Base-by-base conservation (phyloP, 2,329 filamentous ascomycete genomes). In the Beauveria brongniartii region DNA sequence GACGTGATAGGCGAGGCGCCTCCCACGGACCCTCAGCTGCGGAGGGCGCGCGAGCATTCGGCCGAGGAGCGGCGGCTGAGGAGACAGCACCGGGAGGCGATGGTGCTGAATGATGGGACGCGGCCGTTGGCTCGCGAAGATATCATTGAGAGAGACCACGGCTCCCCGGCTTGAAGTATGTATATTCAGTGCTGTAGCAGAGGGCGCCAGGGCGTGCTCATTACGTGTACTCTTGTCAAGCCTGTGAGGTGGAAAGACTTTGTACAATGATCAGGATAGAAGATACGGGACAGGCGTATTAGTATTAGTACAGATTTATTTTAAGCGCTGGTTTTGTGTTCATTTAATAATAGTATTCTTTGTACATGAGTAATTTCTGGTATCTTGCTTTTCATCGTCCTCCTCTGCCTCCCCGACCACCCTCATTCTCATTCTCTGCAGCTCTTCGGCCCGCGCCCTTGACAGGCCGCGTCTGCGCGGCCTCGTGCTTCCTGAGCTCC, bases 101-200 rank as follows among this genome's bases (percentile, higher is more conserved):
- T 97, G 83, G 92, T 97, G 22, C 78, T 96, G 61, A 93, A 92
- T 68, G 91, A 96, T 68, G 90, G 90, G n/a, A 90, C 84, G 24
- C 81, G 87, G 37, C 88, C 90, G 1, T 72, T 96, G 50, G 85
- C 83, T 4, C 83, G 85, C 64, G 84, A 85, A 50, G 90, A 96
- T 70, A 95, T 96, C 41, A 90, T 92, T 58, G 87, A 94, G 71
- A 77, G 83, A 63, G 81, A 80, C 43, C 75, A 80, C 51, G 75
- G 76, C 52, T 77, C 76, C 46, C 69, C 75, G 61, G 72, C 66
- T 24, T 72, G 51, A 48, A 43, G 3, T 14, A 41, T 12, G 30
- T 18, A 40, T 14, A 3, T 7, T 4, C n/a, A 34, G 47, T 44
- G 37, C 18, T 5, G 34, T 7, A 26, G 40, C 47, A 37, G n/a